phyloP scores from a whole-genome alignment of 2,329 filamentous ascomycete genomes.

The Lomentospora prolificans region DNA sequence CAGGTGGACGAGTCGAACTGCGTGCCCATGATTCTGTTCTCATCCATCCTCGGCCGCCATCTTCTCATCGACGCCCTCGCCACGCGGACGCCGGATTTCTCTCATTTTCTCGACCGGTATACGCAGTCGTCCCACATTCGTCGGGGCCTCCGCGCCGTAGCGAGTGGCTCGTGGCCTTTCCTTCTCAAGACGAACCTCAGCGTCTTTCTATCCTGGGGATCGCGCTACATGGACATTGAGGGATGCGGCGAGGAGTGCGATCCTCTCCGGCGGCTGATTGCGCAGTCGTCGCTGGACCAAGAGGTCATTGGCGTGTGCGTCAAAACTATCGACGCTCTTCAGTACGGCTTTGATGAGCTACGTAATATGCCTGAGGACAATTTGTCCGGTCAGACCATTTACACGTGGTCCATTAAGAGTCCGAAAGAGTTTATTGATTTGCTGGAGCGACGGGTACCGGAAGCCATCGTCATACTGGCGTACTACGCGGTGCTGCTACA shows the following conservation, averaged over 20 bases:
- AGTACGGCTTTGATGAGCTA: background rate
- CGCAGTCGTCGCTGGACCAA: background rate
- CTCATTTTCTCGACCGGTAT: conserved; percentile 20
- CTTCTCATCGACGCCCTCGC: conserved; percentile 23
- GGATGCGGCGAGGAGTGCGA: background rate
- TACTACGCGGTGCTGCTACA: conserved; percentile 20
- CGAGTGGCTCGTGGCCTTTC: conserved; percentile 1
- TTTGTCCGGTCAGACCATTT: conserved; percentile 16
- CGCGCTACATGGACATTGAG: background rate
- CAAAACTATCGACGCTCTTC: background rate
- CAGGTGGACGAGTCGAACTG: conserved; percentile 20
- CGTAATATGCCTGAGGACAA: background rate
- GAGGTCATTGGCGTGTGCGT: background rate
- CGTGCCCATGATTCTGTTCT: conserved; percentile 23
- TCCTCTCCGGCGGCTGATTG: background rate
- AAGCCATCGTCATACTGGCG: conserved; percentile 18
- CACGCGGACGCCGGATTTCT: conserved; percentile 14
- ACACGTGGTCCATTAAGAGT: conserved; percentile 17
- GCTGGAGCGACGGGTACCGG: conserved; percentile 14
- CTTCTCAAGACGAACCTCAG: background rate
- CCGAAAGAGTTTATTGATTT: conserved; percentile 17
- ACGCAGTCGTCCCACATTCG: conserved; percentile 19
- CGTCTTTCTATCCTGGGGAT: background rate
- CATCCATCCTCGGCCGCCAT: conserved; percentile 23
- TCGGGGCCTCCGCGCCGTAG: conserved; percentile 15